Evolutionary conservation across 495 filamentous ascomycete genomes (phyloP), one percentile per base, ranked within the genome.

Genomic region (Rostrohypoxylon terebratum): DNA sequence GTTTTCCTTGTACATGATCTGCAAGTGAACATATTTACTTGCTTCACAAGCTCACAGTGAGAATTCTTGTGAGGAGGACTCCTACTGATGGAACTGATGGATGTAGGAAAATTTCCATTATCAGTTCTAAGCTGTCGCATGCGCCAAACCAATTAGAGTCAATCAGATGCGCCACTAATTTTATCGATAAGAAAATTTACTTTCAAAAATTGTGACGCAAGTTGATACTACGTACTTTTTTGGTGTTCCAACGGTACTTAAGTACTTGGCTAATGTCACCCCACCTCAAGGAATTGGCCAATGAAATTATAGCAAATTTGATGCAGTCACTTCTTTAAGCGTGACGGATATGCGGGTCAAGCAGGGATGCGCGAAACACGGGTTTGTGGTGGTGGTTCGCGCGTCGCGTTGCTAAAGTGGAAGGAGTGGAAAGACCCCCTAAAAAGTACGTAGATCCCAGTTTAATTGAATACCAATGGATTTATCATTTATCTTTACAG

Each of bases 1-100:
- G 71, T 71, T 57, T 60, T 78, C 36, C 77, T 75, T 36, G 77
- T 63, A 40, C 83, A 85, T 28, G 78, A 71, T 40, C 77, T 74
- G 55, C 83, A 83, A 59, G 77, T 74, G 54, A 80, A 83, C 83
- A 84, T 85, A 69, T 33, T 71, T 47, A 48, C 53, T 70, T 23
- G 20, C 47, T 45, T 50, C 54, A 21, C 23, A 38, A 38, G 58
- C 21, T 44, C 42, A 13, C 16, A 0, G 20, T 13, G 10, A 16
- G 38, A 57, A 20, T 1, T 40, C 44, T 63, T 63, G 25, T 48
- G 36, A 38, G 10, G 18, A 33, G 25, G 16, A 28, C 3, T 25
- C 9, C 21, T 33, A 18, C 54, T 55, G 44, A 53, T 59, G 11
- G 58, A 57, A 68, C 54, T 9, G n/a, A 45, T 13, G 36, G 5